These are phyloP conservation scores for Sicyos edulis DNA, from an alignment of 306 rosid genomes.

Conservation along the genomic window DNA sequence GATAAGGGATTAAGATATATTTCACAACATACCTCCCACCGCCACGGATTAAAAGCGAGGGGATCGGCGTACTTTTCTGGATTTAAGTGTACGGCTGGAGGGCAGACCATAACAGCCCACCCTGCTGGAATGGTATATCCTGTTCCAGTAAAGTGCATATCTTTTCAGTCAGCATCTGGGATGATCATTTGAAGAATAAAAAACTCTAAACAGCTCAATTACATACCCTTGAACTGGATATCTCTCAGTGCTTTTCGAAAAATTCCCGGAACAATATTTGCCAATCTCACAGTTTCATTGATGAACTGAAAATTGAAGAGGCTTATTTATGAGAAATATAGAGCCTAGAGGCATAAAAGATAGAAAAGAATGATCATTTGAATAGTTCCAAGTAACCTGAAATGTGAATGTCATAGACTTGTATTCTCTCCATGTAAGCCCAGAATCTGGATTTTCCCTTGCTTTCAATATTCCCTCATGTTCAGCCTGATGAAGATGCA, in stretches of 20 bases:
- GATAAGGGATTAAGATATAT: not conserved
- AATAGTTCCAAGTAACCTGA: conserved; percentile 43
- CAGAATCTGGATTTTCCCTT: conserved; percentile 55
- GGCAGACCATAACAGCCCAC: conserved; percentile 96
- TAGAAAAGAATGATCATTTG: not conserved
- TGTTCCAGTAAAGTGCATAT: conserved; percentile 27
- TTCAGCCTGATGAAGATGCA: conserved; percentile 55
- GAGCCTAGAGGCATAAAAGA: not conserved
- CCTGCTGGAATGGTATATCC: conserved; percentile 87
- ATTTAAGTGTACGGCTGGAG: conserved; percentile 90
- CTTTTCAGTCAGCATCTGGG: conserved; percentile 22
- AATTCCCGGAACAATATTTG: conserved; percentile 93
- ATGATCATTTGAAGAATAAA: conserved; percentile 7
- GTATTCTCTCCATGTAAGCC: conserved; percentile 89
- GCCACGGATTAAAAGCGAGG: conserved; percentile 67
- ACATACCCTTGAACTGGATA: conserved; percentile 65
- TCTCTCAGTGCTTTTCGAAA: conserved; percentile 77
- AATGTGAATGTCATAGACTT: conserved; percentile 91
- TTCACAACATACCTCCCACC: conserved; percentile 65
- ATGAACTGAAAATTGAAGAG: conserved; percentile 56
- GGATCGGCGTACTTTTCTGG: conserved; percentile 76
- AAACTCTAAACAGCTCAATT: not conserved
- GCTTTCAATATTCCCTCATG: conserved; percentile 63
- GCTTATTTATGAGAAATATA: conserved; percentile 8
- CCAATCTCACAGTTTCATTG: conserved; percentile 88